Conservation (phyloP, 139 green algal species). For the Chlorella sp. region DNA sequence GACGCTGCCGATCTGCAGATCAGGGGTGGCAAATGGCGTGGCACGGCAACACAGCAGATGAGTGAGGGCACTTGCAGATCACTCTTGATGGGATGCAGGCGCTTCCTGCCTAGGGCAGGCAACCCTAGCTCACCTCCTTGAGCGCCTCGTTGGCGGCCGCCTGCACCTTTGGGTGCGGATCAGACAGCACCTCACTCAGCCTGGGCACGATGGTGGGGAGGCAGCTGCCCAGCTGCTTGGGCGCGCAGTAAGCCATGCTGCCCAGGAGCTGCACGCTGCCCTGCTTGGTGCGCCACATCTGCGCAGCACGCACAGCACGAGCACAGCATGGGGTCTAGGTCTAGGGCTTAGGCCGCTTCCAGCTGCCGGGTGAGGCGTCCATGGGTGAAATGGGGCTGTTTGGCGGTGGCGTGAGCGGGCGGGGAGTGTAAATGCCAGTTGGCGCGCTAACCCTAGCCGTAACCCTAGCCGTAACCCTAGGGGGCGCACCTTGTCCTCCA, state of each 20-base stretch:
- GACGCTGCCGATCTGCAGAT: constrained; percentile 81
- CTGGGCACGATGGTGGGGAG: constrained; percentile 90
- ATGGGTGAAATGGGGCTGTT: no score
- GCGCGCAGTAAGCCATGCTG: constrained; percentile 93
- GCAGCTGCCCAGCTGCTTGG: constrained; percentile 87
- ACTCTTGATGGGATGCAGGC: no score
- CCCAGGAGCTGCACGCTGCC: constrained; percentile 93
- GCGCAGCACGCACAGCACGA: no score
- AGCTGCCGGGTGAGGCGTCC: no score
- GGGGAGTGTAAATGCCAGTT: no score
- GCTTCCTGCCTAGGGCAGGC: no score
- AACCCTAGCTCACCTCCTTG: constrained; percentile 50
- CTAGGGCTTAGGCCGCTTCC: no score
- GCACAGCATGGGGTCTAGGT: no score
- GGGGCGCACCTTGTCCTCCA: constrained; percentile 64
- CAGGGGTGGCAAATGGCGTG: no score
- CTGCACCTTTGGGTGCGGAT: constrained; percentile 91
- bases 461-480: neutral
- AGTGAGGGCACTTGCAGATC: constrained; percentile 73
- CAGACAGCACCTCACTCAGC: constrained; percentile 63
- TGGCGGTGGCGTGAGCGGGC: no score
- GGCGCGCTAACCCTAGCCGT: neutral
- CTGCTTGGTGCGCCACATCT: constrained; percentile 92
- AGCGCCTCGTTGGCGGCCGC: constrained; percentile 71
- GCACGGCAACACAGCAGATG: no score